Evolutionary conservation across 2,329 filamentous ascomycete genomes (phyloP).

Genomic region (Niveomyces coronatus): DNA sequence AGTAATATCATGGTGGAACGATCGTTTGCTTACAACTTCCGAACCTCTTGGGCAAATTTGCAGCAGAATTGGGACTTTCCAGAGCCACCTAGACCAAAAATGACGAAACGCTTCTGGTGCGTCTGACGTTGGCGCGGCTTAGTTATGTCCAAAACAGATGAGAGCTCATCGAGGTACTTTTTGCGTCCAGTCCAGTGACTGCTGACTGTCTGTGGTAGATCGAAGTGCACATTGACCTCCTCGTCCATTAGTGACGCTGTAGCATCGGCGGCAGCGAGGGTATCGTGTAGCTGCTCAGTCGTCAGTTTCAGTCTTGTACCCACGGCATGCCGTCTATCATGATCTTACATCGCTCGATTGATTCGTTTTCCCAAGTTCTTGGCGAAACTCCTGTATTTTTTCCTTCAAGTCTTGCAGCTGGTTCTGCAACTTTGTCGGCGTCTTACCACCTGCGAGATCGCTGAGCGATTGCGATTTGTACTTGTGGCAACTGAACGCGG

Average conservation of each 20-base stretch:
- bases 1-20: not conserved
- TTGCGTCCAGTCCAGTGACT: slow-evolving; percentile 2
- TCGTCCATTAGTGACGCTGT: not conserved
- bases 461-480: not conserved
- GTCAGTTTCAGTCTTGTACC: not conserved
- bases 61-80: slow-evolving; percentile 10
- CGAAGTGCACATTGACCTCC: slow-evolving; percentile 4
- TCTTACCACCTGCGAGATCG: slow-evolving; percentile 1
- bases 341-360: not conserved
- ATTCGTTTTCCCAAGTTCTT: not conserved
- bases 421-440: not conserved
- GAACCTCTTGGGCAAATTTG: slow-evolving; percentile 9
- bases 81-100: slow-evolving; percentile 8
- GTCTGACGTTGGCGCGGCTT: slow-evolving; percentile 1
- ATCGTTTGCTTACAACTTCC: not conserved
- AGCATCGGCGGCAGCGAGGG: not conserved
- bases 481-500: not conserved
- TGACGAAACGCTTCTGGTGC: slow-evolving; percentile 8
- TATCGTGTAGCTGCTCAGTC: not conserved
- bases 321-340: not conserved
- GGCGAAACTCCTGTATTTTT: slow-evolving; percentile 1
- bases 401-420: not conserved
- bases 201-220: slow-evolving; percentile 1
- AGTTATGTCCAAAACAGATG: not conserved
- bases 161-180: not conserved